Percentiles rank a stretch among this genome's conserved stretches.
phyloP scores from a whole-genome alignment of 2,329 filamentous ascomycete genomes.

The Orbilia oligospora region DNA sequence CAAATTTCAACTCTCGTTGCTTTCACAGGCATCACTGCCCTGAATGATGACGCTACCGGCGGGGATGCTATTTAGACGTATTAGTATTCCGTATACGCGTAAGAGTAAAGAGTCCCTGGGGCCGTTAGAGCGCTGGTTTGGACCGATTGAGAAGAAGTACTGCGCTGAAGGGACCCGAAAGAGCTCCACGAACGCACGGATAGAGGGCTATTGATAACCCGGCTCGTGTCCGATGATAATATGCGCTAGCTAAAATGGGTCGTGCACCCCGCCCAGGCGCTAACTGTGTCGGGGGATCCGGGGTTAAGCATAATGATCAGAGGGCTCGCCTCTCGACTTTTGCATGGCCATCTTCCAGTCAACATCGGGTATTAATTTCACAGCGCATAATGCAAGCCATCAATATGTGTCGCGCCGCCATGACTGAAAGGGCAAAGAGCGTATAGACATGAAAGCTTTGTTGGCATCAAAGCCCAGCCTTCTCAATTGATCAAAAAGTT shows the following conservation, averaged over 20 bases:
- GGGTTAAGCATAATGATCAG: background rate
- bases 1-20: too few species aligned
- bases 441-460: background rate
- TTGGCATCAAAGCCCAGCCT: conserved; percentile 1
- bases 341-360: conserved; percentile 12
- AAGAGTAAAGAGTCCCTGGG: too few species aligned
- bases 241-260: too few species aligned
- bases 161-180: too few species aligned
- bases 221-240: background rate
- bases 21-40: too few species aligned
- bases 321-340: background rate
- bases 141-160: too few species aligned
- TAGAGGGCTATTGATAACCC: background rate
- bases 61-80: too few species aligned
- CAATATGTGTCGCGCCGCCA: conserved; percentile 2
- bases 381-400: background rate
- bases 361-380: conserved; percentile 34
- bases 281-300: background rate
- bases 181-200: background rate
- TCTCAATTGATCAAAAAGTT: background rate
- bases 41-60: too few species aligned
- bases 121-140: too few species aligned
- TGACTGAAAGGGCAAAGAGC: background rate
- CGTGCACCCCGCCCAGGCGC: background rate
- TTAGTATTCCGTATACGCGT: too few species aligned